phyloP scores from a whole-genome alignment of 352 stramenopile species.

The Albugo laibachii region DNA sequence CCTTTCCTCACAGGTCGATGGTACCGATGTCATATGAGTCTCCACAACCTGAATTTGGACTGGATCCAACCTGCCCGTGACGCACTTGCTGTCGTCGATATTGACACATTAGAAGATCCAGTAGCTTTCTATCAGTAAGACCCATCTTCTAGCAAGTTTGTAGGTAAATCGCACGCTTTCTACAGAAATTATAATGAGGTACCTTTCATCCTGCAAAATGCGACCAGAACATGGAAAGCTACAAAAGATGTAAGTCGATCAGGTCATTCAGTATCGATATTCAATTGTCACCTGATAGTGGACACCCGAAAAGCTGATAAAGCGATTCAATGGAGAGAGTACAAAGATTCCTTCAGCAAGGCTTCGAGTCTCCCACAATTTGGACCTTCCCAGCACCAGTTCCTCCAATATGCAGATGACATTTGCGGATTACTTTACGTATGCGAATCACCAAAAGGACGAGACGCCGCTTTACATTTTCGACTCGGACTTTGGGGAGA shows the following conservation, averaged over 20 bases:
- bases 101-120: slow-evolving; percentile 21
- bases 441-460: slow-evolving; percentile 41
- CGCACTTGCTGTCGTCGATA: background rate
- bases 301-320: slow-evolving; percentile 41
- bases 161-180: slow-evolving; percentile 1
- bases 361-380: slow-evolving; percentile 49
- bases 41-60: slow-evolving; percentile 22
- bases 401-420: slow-evolving; percentile 44
- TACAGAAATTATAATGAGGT: slow-evolving; percentile 36
- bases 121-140: slow-evolving; percentile 48
- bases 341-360: background rate
- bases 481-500: slow-evolving; percentile 61
- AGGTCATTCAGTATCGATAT: background rate
- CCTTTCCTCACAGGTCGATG: slow-evolving; percentile 78
- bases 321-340: slow-evolving; percentile 15
- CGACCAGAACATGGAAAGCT: slow-evolving; percentile 53
- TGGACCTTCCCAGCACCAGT: slow-evolving; percentile 33
- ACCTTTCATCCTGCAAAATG: slow-evolving; percentile 56
- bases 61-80: slow-evolving; percentile 20
- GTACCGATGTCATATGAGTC: slow-evolving; percentile 56
- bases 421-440: slow-evolving; percentile 51
- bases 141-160: background rate
- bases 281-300: slow-evolving; percentile 17
- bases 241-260: slow-evolving; percentile 20
- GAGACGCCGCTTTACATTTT: slow-evolving; percentile 81